Evolutionary conservation across 1,139 yeast species (phyloP), one percentile per base, ranked within the genome.

Genomic region (Nadsonia commutata): DNA sequence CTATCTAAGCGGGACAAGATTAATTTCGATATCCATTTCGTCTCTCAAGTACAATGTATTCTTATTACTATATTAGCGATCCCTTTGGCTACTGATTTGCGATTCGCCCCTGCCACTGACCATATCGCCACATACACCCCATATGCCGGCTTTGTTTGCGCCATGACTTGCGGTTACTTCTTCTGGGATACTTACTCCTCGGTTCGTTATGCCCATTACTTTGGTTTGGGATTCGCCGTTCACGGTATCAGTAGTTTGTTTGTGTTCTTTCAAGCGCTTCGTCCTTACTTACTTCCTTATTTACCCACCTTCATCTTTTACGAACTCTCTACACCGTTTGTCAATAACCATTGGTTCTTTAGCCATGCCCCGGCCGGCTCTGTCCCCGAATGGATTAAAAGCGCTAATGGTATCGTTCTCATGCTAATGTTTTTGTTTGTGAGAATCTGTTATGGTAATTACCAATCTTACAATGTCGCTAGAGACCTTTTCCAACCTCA

Each of bases 241-340:
- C 98, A 90, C 59, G 98, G 95, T 1, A 52, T 82, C 38, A 82
- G 90, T 11, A 90, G 96, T 1, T 67, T 85, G 44, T 68, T 71
- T 48, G 95, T 85, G 39, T 86, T 83, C 58, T 62, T 65, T 21
- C 72, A 77, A 51, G 74, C 79, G 18, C 58, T 76, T 46, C 65
- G 76, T 45, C 93, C 95, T 18, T 85, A 84, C 73, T 73, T 84
- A 49, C 70, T 78, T 57, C 84, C 84, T 55, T 88, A 85, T 70
- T 77, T 85, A 17, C 93, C 95, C 1, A 75, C 79, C 8, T 90
- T 90, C 62, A 69, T 90, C 54, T 56, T 85, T 48, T 90, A 88
- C 64, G 98, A 90, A 63, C 70, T 82, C 46, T 83, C 95, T 18
- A 90, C 96, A 7, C 97, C 98, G 11, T 88, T 88, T 59, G 78